Conservation (phyloP, 306 rosid species). For the Acacia melanoxylon region DNA sequence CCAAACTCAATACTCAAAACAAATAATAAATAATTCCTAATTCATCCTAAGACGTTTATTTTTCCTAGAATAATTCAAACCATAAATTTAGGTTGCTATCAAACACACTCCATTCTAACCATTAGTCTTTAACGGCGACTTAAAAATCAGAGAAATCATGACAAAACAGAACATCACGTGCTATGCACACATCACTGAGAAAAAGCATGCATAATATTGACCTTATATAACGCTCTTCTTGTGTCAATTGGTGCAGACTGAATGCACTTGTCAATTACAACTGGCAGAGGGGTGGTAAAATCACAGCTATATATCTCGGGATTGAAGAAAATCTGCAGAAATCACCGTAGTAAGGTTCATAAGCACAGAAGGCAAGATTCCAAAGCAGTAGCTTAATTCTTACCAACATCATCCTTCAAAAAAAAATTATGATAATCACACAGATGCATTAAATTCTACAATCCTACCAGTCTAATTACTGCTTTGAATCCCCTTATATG, state of each 20-base stretch:
- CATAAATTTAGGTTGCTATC: too few relatives aligned
- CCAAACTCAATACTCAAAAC: too few relatives aligned
- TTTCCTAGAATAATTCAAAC: too few relatives aligned
- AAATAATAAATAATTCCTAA: too few relatives aligned
- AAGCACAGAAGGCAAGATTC: not conserved
- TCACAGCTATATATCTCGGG: conserved; percentile 94
- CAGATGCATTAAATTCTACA: too few relatives aligned
- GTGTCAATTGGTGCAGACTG: conserved; percentile 99
- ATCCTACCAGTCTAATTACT: too few relatives aligned
- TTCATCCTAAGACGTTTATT: too few relatives aligned
- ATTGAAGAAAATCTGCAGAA: conserved; percentile 83
- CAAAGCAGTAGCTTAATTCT: not conserved
- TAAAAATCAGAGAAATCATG: not conserved
- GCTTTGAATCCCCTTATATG: not conserved
- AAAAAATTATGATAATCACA: too few relatives aligned
- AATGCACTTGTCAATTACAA: conserved; percentile 92
- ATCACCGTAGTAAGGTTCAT: not conserved
- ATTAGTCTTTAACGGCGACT: not conserved
- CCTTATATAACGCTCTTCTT: conserved; percentile 95
- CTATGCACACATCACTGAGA: conserved; percentile 2
- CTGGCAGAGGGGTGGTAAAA: conserved; percentile 82
- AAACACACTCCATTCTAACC: too few relatives aligned
- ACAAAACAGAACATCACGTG: conserved; percentile 15
- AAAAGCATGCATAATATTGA: conserved; percentile 33
- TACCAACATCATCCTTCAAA: not conserved